Base-by-base conservation (phyloP, 768 basidiomycete species). In the Coprinopsis sp. region DNA sequence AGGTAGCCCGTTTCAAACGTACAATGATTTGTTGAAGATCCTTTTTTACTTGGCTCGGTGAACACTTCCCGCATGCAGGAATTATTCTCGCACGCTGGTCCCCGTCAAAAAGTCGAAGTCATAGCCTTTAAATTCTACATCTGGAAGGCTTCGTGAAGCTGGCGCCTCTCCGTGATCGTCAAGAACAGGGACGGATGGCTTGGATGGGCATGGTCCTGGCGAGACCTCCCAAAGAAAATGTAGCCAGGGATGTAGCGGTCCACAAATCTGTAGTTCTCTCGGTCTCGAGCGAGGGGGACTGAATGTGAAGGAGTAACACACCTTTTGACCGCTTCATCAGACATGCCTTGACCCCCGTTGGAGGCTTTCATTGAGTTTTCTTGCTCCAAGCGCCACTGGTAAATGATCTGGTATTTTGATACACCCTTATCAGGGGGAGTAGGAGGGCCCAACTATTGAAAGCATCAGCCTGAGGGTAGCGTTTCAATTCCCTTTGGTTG, bases 311-410 rank as follows among this genome's bases (percentile, higher is more conserved):
- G 59, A 64, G 36, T 52, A 74, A 74, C 69, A 58, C 56, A 81
- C 82, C 54, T 83, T 79, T 72, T 93, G 64, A 78, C 76, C 19
- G 64, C 70, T 5, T 76, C 80, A 56, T 95, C 92, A 0, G 81
- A 72, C 95, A 98, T 96, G 3, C 94, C 94, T 25, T 70, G 69
- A 4, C 91, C 92, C 29, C 91, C 91, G 51, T 93, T 95, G 36
- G 59, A 59, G 3, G 79, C 71, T 62, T 92, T 95, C 91, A 96
- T 94, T 49, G 78, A 58, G 49, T 86, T 89, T 56, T 98, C 94
- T 64, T 96, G 93, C 60, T 96, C 74, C 29, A 89, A 63, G 13
- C 95, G 73, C 95, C 95, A 97, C 51, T 75, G 74, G 67, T 94
- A 96, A 14, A 96, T 76, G 46, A 84, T 74, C 16, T 68, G 66